phyloP scores from a whole-genome alignment of 345 rosid species.

The Mangifera indica region DNA sequence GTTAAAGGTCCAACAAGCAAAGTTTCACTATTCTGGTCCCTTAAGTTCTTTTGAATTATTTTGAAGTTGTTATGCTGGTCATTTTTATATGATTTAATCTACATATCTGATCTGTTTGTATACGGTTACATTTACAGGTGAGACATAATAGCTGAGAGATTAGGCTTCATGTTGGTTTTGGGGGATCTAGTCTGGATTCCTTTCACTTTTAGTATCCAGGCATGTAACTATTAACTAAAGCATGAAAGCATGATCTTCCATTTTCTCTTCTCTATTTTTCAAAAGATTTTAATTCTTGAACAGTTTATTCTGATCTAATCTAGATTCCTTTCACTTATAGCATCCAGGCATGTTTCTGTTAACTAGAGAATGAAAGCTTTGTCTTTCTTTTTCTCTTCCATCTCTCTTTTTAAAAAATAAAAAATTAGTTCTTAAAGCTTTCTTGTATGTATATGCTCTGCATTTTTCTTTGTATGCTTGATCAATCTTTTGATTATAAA shows the following conservation, averaged over 20 bases:
- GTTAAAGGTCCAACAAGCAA: background rate
- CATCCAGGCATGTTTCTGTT: slow-evolving; percentile 69
- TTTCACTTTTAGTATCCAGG: slow-evolving; percentile 97
- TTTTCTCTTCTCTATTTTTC: background rate
- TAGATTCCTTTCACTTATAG: slow-evolving; percentile 98
- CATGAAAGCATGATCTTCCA: background rate
- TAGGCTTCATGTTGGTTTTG: slow-evolving; percentile 94
- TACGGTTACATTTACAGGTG: slow-evolving; percentile 45
- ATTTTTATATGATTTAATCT: background rate
- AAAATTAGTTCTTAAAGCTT: background rate
- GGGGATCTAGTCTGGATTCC: slow-evolving; percentile 97
- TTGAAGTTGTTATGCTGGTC: slow-evolving; percentile 8
- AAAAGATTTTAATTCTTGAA: background rate
- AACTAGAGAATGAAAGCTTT: slow-evolving; percentile 2
- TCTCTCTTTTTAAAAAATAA: no score
- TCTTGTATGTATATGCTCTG: background rate
- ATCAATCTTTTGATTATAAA: background rate
- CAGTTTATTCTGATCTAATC: slow-evolving; percentile 44
- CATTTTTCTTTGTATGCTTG: background rate
- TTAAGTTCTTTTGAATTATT: background rate
- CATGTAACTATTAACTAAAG: slow-evolving; percentile 30
- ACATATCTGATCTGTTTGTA: background rate
- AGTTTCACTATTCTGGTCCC: background rate
- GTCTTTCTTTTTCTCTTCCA: background rate
- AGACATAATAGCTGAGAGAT: slow-evolving; percentile 95